Evolutionary conservation across 306 rosid species (phyloP).

Genomic region (Quercus alba): DNA sequence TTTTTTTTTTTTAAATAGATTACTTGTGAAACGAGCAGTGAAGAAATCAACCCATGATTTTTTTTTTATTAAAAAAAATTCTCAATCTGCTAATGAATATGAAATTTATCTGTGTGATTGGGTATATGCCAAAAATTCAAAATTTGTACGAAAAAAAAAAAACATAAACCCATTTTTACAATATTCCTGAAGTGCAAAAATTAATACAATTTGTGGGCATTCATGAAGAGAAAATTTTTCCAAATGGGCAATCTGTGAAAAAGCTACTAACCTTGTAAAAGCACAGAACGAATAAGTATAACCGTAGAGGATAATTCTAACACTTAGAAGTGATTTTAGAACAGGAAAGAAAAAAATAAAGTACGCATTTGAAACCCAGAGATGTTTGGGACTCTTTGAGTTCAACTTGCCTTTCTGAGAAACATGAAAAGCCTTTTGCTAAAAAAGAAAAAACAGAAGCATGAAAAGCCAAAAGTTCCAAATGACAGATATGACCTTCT

Average conservation of each 20-base stretch:
- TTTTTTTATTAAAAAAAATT: not conserved
- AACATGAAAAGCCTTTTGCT: not conserved
- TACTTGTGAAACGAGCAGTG: not conserved
- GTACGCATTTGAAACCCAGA: not conserved
- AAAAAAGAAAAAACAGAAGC: not conserved
- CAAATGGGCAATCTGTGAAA: constrained; percentile 5
- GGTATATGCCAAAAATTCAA: not conserved
- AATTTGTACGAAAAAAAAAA: not conserved
- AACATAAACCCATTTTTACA: no score
- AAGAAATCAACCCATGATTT: not conserved
- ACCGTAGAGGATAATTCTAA: not conserved
- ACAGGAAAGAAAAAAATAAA: not conserved
- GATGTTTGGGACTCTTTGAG: not conserved
- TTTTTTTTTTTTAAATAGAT: not conserved
- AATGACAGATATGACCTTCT: constrained; percentile 18
- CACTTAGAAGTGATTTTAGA: not conserved
- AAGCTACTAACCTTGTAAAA: constrained; percentile 13
- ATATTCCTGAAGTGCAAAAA: not conserved
- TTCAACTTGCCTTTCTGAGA: not conserved
- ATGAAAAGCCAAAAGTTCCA: not conserved
- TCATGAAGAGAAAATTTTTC: not conserved
- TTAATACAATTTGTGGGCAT: not conserved
- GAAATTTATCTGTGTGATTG: not conserved
- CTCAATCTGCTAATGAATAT: not conserved
- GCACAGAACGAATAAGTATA: not conserved